Base-by-base conservation (phyloP, 225 moss, liverwort and hornwort genomes). In the Thuidium tamariscinum region DNA sequence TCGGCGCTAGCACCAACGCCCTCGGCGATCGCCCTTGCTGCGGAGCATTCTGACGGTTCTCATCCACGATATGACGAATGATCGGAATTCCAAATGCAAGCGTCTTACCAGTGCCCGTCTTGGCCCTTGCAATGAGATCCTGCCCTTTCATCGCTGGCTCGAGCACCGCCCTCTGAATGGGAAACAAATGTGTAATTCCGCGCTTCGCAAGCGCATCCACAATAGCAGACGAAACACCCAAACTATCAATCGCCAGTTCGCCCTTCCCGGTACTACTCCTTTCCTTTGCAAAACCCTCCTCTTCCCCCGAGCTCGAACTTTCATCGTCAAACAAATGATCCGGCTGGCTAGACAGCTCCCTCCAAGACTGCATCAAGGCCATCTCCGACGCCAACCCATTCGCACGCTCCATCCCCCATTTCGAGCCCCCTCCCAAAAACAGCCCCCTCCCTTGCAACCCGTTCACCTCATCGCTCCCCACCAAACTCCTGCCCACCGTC, bases 121-220 rank as follows among this genome's bases (percentile, higher is more conserved):
- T 93, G 17, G 94, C 94, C 85, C 93, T 87, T n/a, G 91, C 94
- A 69, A 94, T 93, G 65, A 94, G 80, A 65, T 94, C 94, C 84
- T 90, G 89, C 72, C 94, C 94, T 66, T 90, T 90, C 94, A 94
- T 93, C 52, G 93, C 94, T 34, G 93, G 94, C 82, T 91, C 91
- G 13, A 94, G 88, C 59, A 93, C 93, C 37, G 93, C 93, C 71
- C 89, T 88, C 91, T 94, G 94, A 90, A 99, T 99, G 44, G 98
- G 98, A 69, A 99, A 99, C 49, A 99, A 93, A 52, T 93, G 93
- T 23, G 94, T 94, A 36, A 99, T 99, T 62, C 94, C 98, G 29
- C 97, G 92, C 91, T 92, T 94, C 49, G 97, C 91, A 75, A 99
- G 94, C 52, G 96, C 94, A 37, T 92, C 89, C 70, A 97, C 98